Percentiles rank a stretch among this genome's conserved stretches.
Conservation (phyloP, 441 rosid genomes). For the Arabidopsis hybrid region DNA sequence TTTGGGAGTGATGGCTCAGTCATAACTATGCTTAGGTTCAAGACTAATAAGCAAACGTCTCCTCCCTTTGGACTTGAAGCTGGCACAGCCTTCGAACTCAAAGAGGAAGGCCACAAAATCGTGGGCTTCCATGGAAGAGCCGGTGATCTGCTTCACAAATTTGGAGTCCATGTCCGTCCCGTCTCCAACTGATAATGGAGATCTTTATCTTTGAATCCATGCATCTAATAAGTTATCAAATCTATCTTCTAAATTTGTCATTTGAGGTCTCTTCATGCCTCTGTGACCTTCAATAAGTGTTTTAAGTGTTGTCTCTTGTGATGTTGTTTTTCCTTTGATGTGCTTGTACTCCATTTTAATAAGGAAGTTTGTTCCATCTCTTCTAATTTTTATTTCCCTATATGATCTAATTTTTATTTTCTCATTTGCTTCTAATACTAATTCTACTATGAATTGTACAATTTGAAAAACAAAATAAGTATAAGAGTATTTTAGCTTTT, state of each 20-base stretch:
- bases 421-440: not conserved
- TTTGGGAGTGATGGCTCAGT: slow-evolving; percentile 22
- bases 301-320: not conserved
- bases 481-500: not conserved
- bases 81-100: slow-evolving; percentile 18
- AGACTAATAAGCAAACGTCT: slow-evolving; percentile 41
- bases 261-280: not conserved
- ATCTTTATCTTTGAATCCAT: slow-evolving; percentile 2
- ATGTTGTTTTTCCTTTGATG: not conserved
- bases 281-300: not conserved
- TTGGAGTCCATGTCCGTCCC: slow-evolving; percentile 39
- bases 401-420: not conserved
- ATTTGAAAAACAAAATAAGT: not conserved
- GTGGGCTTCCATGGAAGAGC: slow-evolving; percentile 43
- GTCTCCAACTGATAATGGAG: slow-evolving; percentile 32
- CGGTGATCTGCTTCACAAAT: slow-evolving; percentile 16
- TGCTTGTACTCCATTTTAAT: not conserved
- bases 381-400: not conserved
- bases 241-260: not conserved
- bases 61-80: slow-evolving; percentile 40
- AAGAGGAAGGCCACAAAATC: slow-evolving; percentile 29
- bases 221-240: slow-evolving; percentile 8
- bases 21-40: slow-evolving; percentile 39
- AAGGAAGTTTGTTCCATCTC: not conserved
- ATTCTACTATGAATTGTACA: not conserved